A percentile compares a stretch with the other conserved stretches of the same genome.
Conservation (phyloP, 768 basidiomycete species). For the Omphalotus guepiniiformis region DNA sequence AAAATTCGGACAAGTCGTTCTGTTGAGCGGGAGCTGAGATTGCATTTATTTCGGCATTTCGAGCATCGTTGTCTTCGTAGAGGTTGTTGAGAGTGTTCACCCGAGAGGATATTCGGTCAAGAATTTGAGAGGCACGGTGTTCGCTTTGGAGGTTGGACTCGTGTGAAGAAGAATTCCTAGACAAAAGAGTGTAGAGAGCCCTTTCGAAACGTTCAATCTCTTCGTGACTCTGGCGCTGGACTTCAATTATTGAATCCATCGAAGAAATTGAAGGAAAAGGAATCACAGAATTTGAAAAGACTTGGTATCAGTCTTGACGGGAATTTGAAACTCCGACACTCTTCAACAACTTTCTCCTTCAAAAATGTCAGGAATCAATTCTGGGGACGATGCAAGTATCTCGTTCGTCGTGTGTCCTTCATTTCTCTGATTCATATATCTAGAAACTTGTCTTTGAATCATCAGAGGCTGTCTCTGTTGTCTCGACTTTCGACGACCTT, state of each 20-base stretch:
- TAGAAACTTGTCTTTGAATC: slow-evolving; percentile 96
- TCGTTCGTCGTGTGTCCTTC: slow-evolving; percentile 17
- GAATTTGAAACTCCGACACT: background rate
- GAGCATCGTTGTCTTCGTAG: slow-evolving; percentile 74
- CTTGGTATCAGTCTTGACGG: background rate
- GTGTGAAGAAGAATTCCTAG: slow-evolving; percentile 58
- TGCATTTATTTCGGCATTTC: slow-evolving; percentile 62
- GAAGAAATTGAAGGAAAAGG: slow-evolving; percentile 12
- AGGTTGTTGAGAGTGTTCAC: slow-evolving; percentile 59
- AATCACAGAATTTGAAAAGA: slow-evolving; percentile 10
- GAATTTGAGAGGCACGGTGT: slow-evolving; percentile 87
- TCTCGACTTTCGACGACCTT: slow-evolving; percentile 88
- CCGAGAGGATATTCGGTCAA: slow-evolving; percentile 76
- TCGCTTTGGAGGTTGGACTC: slow-evolving; percentile 69
- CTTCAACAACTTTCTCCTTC: slow-evolving; percentile 59
- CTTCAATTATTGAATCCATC: slow-evolving; percentile 93
- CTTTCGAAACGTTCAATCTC: slow-evolving; percentile 91
- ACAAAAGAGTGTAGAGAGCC: slow-evolving; percentile 80
- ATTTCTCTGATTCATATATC: slow-evolving; percentile 3
- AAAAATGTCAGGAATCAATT: slow-evolving; percentile 78
- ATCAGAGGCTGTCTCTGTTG: slow-evolving; percentile 84
- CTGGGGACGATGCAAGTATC: slow-evolving; percentile 75
- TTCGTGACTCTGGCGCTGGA: slow-evolving; percentile 94
- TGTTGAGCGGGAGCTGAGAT: slow-evolving; percentile 56
- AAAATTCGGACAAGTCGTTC: slow-evolving; percentile 89